Base-by-base conservation (phyloP, 2,329 filamentous ascomycete genomes). In the Venturia carpophila region DNA sequence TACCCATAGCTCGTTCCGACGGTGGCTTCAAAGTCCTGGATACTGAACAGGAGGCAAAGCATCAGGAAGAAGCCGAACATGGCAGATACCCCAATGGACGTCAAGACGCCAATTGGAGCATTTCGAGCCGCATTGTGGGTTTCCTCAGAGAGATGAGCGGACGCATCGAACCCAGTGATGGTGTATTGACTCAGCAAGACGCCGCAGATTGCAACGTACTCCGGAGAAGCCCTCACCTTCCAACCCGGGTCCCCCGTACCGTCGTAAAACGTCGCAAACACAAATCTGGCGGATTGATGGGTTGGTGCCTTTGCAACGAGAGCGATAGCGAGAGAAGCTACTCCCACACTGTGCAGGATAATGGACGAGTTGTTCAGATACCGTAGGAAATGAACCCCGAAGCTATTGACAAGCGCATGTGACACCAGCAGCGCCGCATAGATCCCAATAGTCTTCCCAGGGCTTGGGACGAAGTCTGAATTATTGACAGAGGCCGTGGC, bases 11-110 rank as follows among this genome's bases (percentile, higher is more conserved):
- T 62, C 56, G 77, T 79, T 39, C 69, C 68, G n/a, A 85, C 67
- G 0, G 81, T 83, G 5, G 67, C 62, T 5, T 80, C 75, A 66
- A 85, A 82, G 71, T 85, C 79, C 70, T 86, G 83, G 68, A 86
- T 82, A 4, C 79, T 83, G 72, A 86, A 86, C 9, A 85, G 73
- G 63, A 84, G 79, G 58, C 81, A 78, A 60, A 85, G 73, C 42
- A 86, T 72, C n/a, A 84, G 79, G 68, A 84, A 84, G 71, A 84
- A 83, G n/a, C 83, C 83, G 69, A 85, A 85, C 21, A 84, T 60
- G 1, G 82, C 77, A 9, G 80, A 83, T 71, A 83, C 82, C 4
- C 80, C 80, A 27, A 85, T 81, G 0, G 81, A 83, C 43, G 79
- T 83, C 3, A 86, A 75, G 0, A 85, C 82, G 13, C 83, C 83